Evolutionary conservation across 192 early-diverging fungal genomes (phyloP).

Genomic region (Thamnidium elegans): DNA sequence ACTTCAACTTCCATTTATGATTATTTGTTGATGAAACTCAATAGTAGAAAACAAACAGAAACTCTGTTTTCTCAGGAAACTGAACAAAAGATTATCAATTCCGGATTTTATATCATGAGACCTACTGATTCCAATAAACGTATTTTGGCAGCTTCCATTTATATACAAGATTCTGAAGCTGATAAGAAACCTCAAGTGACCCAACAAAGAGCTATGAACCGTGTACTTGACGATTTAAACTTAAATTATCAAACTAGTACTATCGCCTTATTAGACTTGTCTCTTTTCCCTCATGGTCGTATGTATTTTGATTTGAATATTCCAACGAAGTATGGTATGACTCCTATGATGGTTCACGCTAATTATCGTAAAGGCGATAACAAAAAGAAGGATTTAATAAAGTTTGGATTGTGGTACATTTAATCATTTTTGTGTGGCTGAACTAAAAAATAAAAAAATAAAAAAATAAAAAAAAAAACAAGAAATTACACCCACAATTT

Average conservation of each 20-base stretch:
- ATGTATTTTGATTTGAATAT: slow-evolving; percentile 36
- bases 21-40: slow-evolving; percentile 28
- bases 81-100: slow-evolving; percentile 32
- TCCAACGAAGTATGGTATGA: slow-evolving; percentile 25
- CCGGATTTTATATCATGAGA: slow-evolving; percentile 37
- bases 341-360: slow-evolving; percentile 41
- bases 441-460: neutral
- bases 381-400: slow-evolving; percentile 28
- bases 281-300: slow-evolving; percentile 35
- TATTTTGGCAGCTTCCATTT: slow-evolving; percentile 31
- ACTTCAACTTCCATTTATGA: slow-evolving; percentile 28
- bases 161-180: slow-evolving; percentile 18
- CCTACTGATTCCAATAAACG: slow-evolving; percentile 30
- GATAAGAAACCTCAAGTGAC: slow-evolving; percentile 31
- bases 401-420: slow-evolving; percentile 41
- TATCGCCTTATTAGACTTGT: slow-evolving; percentile 32
- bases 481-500: no score
- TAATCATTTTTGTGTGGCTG: neutral
- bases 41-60: slow-evolving; percentile 23
- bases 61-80: slow-evolving; percentile 34
- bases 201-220: slow-evolving; percentile 38
- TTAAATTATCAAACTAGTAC: slow-evolving; percentile 21
- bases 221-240: slow-evolving; percentile 26
- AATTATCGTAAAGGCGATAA: slow-evolving; percentile 34
- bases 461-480: no score